Percentiles rank a stretch among this genome's conserved stretches.
These are phyloP conservation scores for Chaetoceros muelleri DNA, from an alignment of 108 stramenopile species.

Conservation along the genomic window DNA sequence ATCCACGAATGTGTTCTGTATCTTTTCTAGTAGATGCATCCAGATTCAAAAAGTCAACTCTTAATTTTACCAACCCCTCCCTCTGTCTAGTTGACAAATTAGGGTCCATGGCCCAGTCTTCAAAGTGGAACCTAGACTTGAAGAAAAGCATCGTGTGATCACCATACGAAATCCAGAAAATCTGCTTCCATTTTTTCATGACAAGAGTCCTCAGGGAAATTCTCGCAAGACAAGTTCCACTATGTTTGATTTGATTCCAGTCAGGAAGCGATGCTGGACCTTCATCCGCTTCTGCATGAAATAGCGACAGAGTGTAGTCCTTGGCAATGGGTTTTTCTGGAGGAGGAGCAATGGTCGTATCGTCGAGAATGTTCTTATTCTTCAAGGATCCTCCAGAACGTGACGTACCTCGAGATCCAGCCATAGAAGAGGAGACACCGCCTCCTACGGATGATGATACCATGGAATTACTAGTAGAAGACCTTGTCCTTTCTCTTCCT, in stretches of 20 bases:
- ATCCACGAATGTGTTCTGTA: not conserved
- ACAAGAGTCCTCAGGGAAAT: constrained; percentile 83
- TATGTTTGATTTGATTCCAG: not conserved
- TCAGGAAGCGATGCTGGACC: not conserved
- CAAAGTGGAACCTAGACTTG: constrained; percentile 50
- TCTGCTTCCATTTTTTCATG: constrained; percentile 86
- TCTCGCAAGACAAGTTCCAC: constrained; percentile 16
- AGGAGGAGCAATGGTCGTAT: not conserved
- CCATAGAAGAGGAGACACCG: not conserved
- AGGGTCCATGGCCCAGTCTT: constrained; percentile 85
- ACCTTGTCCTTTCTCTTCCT: too few species aligned
- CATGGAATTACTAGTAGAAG: too few species aligned
- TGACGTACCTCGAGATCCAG: not conserved
- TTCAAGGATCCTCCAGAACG: not conserved
- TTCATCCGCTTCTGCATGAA: not conserved
- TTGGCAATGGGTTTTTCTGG: not conserved
- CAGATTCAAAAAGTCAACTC: constrained; percentile 64
- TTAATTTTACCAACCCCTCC: constrained; percentile 74
- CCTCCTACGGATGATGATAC: too few species aligned
- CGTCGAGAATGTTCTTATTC: not conserved
- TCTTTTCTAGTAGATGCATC: not conserved
- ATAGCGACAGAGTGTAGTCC: not conserved
- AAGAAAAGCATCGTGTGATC: constrained; percentile 72
- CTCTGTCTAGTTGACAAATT: constrained; percentile 60
- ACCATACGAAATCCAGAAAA: constrained; percentile 82